Conservation (phyloP, 352 stramenopile genomes). For the Phytophthora citricola region DNA sequence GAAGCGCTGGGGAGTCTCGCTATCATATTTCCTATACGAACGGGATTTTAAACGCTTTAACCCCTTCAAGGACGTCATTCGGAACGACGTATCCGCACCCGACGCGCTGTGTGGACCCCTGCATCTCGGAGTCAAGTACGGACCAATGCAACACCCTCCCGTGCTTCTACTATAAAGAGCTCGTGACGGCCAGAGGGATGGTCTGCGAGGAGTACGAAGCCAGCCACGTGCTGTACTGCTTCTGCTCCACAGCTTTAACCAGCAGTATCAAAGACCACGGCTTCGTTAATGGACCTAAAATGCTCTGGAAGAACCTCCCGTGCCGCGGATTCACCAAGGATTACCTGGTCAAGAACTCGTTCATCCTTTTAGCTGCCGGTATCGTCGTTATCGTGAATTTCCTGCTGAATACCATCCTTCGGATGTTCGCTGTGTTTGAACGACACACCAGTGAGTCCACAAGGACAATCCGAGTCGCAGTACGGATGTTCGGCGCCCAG, state of each 20-base stretch:
- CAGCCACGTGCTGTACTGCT: constrained; percentile 54
- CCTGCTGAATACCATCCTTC: constrained; percentile 51
- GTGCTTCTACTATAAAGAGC: constrained; percentile 51
- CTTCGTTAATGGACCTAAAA: constrained; percentile 41
- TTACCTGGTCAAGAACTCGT: constrained; percentile 54
- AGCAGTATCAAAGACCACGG: constrained; percentile 39
- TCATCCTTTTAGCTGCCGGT: constrained; percentile 48
- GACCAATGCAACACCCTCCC: constrained; percentile 45
- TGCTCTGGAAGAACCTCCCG: constrained; percentile 42
- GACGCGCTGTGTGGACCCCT: constrained; percentile 45
- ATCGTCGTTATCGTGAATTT: constrained; percentile 62
- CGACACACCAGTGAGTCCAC: constrained; percentile 59
- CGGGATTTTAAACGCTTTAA: constrained; percentile 30
- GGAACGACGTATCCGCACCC: constrained; percentile 23
- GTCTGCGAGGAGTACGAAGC: constrained; percentile 44
- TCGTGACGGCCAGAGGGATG: constrained; percentile 22
- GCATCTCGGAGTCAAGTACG: constrained; percentile 37
- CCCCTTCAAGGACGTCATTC: constrained; percentile 12
- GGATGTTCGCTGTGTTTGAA: constrained; percentile 53
- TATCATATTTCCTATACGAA: constrained; percentile 53
- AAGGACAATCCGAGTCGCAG: constrained; percentile 45
- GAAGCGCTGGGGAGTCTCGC: constrained; percentile 16
- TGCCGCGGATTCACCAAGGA: constrained; percentile 53
- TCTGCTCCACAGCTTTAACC: constrained; percentile 43
- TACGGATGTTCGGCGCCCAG: constrained; percentile 61